phyloP scores from a whole-genome alignment of 31 red algal genomes.

The Endocladia muricata region DNA sequence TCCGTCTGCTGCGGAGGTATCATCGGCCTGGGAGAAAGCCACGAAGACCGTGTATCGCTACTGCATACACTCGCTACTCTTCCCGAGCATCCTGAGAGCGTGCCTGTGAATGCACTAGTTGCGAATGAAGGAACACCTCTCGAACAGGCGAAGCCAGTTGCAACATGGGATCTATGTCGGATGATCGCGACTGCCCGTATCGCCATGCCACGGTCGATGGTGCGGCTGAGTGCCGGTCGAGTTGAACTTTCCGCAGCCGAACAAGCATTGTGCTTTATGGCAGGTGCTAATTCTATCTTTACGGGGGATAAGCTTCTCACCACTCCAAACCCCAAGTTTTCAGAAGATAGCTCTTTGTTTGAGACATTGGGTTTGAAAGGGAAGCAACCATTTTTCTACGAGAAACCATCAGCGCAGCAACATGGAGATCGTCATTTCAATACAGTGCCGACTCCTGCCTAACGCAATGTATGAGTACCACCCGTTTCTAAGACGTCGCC shows the following conservation, averaged over 20 bases:
- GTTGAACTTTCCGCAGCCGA: slow-evolving; percentile 70
- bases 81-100: slow-evolving; percentile 87
- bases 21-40: slow-evolving; percentile 89
- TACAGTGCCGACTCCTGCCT: not conserved
- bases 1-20: slow-evolving; percentile 98
- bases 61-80: slow-evolving; percentile 90
- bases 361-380: slow-evolving; percentile 71
- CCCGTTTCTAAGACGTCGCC: no score
- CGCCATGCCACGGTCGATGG: slow-evolving; percentile 93
- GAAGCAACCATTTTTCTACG: slow-evolving; percentile 86
- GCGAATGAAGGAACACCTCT: slow-evolving; percentile 93
- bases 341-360: slow-evolving; percentile 75
- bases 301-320: slow-evolving; percentile 97
- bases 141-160: slow-evolving; percentile 75
- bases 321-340: slow-evolving; percentile 87
- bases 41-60: slow-evolving; percentile 88
- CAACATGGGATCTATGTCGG: slow-evolving; percentile 83
- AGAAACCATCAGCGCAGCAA: slow-evolving; percentile 12
- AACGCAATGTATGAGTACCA: no score
- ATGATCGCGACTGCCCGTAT: slow-evolving; percentile 97
- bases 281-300: slow-evolving; percentile 98
- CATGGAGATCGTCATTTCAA: not conserved
- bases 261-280: slow-evolving; percentile 96
- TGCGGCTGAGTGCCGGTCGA: slow-evolving; percentile 90
- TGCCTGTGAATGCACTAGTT: slow-evolving; percentile 95